Conservation (phyloP, 768 basidiomycete species). For the Lactarius tabidus region DNA sequence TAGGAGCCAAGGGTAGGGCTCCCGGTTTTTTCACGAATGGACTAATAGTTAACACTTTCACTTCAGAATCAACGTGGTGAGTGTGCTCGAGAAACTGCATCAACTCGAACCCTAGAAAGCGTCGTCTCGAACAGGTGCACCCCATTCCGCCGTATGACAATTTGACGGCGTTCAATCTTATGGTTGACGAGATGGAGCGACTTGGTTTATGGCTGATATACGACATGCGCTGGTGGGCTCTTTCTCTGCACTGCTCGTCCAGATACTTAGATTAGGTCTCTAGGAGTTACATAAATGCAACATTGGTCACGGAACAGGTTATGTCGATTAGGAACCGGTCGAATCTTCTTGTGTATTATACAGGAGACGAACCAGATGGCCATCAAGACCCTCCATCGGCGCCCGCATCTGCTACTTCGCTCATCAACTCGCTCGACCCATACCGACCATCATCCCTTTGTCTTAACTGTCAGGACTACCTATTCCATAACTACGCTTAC, state of each 20-base stretch:
- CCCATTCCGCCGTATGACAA: conserved; percentile 65
- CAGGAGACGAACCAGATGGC: conserved; percentile 71
- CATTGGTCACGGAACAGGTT: conserved; percentile 63
- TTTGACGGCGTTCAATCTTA: conserved; percentile 49
- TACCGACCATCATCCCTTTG: conserved; percentile 58
- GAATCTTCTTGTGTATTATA: conserved; percentile 72
- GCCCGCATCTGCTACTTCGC: conserved; percentile 42
- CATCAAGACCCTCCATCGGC: conserved; percentile 60
- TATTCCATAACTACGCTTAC: conserved; percentile 52
- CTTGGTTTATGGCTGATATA: conserved; percentile 74
- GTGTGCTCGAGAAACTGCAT: conserved; percentile 20
- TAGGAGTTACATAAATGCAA: conserved; percentile 60
- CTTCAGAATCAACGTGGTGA: conserved; percentile 38
- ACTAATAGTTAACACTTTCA: conserved; percentile 21
- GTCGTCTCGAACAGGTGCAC: conserved; percentile 46
- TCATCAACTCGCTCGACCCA: conserved; percentile 47
- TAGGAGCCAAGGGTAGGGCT: conserved; percentile 50
- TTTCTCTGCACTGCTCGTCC: not conserved
- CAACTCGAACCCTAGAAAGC: not conserved
- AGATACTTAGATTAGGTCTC: not conserved
- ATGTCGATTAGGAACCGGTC: conserved; percentile 59
- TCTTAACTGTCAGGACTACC: conserved; percentile 56
- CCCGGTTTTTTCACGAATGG: not conserved
- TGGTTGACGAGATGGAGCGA: conserved; percentile 68
- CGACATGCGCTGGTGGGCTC: conserved; percentile 61